Evolutionary conservation across 495 filamentous ascomycete genomes (phyloP), one percentile per base, ranked within the genome.

Genomic region (Podospora appendiculata): DNA sequence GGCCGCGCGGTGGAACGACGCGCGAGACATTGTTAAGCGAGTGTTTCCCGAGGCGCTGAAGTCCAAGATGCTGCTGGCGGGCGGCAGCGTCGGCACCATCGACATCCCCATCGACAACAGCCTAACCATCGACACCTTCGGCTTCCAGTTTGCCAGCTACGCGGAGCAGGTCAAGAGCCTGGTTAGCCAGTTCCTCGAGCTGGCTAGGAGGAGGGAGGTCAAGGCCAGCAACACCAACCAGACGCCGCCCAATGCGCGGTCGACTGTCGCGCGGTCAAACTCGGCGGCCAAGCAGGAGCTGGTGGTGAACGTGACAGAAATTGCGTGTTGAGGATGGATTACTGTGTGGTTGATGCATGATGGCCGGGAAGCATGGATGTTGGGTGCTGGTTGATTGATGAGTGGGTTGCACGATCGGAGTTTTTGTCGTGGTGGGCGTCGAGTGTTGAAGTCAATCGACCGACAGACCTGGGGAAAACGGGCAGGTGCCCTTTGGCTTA

Each of bases 91-190:
- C 48, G 35, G 43, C 34, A 68, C 70, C 1, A 67, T 65, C 8
- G 56, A 58, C 5, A 65, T 76, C 33, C 66, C 62, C 3, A 51
- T 79, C 18, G 71, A 78, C 59, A 58, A 67, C 16, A 65, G 59
- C 42, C 39, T 64, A 6, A 75, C 74, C 10, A 70, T 77, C 52
- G 61, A 65, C 33, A 63, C 61, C 3, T 75, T 82, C 60, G 75
- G 75, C 6, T 71, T 76, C 62, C 58, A 67, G 44, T 74, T 75
- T 52, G 48, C 53, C 14, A 56, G 58, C 18, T 78, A 74, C 57
- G 69, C 74, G 57, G 71, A 79, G 53, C 76, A 74, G 51, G 67
- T 80, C 8, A 65, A 66, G 60, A 69, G 65, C 55, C 58, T 68
- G 3, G 62, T 70, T 11, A 58, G 55, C 34, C 69, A 73, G 19